Percentiles rank a stretch among this genome's conserved stretches.
Conservation (phyloP, 805 yeast genomes). For the Spathaspora arborariae region DNA sequence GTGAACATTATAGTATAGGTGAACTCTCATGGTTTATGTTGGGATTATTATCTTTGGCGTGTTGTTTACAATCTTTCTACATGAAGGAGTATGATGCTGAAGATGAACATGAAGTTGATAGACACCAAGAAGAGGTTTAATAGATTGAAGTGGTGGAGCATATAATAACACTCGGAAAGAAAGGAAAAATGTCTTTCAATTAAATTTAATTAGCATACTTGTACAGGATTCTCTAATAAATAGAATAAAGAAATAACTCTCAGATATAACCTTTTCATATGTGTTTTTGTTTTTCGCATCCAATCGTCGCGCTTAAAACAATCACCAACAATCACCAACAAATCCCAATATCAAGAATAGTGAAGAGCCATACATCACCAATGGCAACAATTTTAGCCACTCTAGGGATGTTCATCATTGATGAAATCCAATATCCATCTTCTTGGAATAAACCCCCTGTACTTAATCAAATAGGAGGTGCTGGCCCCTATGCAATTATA, state of each 20-base stretch:
- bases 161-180: too few species aligned
- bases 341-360: too few species aligned
- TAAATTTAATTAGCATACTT: too few species aligned
- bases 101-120: conserved; percentile 14
- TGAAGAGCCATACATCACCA: background rate
- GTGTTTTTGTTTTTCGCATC: too few species aligned
- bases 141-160: too few species aligned
- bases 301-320: too few species aligned
- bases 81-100: conserved; percentile 25
- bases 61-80: conserved; percentile 17
- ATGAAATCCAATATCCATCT: conserved; percentile 65
- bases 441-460: conserved; percentile 28
- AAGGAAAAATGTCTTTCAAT: too few species aligned
- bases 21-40: conserved; percentile 25
- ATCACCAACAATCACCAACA: too few species aligned
- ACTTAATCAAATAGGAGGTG: conserved; percentile 77
- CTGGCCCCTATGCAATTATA: conserved; percentile 74
- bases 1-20: conserved; percentile 17
- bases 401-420: conserved; percentile 87
- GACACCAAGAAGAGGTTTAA: background rate
- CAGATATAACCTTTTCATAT: too few species aligned
- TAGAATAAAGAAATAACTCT: too few species aligned
- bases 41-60: conserved; percentile 20
- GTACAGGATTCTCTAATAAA: too few species aligned
- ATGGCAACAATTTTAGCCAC: conserved; percentile 45